Base-by-base conservation (phyloP, 305 asterid species). In the Rubia balearica region DNA sequence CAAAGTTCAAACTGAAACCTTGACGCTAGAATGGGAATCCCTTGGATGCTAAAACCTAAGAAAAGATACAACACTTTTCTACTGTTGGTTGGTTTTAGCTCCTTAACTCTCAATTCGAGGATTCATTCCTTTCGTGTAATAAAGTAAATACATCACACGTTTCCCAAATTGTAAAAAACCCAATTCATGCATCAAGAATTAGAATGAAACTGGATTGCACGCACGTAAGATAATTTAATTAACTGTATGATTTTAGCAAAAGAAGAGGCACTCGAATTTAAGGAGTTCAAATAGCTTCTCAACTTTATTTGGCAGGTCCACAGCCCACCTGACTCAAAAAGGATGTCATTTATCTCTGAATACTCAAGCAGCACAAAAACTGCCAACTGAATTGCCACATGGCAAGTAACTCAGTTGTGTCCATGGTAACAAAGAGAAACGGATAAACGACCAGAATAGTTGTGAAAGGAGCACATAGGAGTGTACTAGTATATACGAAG, bases 1-100 rank as follows among this genome's bases (percentile, higher is more conserved):
- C 69, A 65, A 42, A 65, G 67, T 42, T 16, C 56, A 42, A 65
- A 42, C 38, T 19, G 56, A 65, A 42, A 65, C n/a, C 51, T 41
- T 1, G 45, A 21, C 13, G 16, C n/a, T 27, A 41, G 69, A 10
- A 65, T 40, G 51, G 53, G 30, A 41, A 65, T 43, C 30, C 51
- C 33, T n/a, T 65, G 17, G 51, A 41, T 19, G 49, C 41, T 61
- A 16, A 14, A 10, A 30, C 42, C 65, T 27, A 14, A 61, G 8
- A 61, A 61, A 61, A 12, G 64, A 33, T 24, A 24, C 27, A 7
- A 27, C 7, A 14, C 8, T 60, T 24, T 60, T 60, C 65, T 60
- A 21, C 63, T 59, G 8, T n/a, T 55, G 21, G 61, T 19, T 55
- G 30, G 63, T 59, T 27, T 56, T 19, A 56, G 62, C 63, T 21